phyloP scores from a whole-genome alignment of 176 grass and related monocot genomes.

The Bolboschoenus planiculmis region DNA sequence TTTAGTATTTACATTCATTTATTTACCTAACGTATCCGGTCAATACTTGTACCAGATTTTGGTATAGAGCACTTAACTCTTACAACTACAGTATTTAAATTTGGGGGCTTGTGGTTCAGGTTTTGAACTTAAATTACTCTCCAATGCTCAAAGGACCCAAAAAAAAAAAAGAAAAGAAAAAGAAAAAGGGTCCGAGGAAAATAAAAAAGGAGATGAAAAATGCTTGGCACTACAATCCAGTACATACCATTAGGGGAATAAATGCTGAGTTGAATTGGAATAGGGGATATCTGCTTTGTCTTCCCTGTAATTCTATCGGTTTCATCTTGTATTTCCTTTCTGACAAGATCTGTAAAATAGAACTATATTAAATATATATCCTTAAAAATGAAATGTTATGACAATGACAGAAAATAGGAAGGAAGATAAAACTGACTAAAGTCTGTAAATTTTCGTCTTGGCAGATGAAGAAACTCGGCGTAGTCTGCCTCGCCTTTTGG shows the following conservation, averaged over 20 bases:
- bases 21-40: background rate
- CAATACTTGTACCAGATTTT: background rate
- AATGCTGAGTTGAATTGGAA: conserved; percentile 79
- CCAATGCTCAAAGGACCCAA: background rate
- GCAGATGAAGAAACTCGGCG: conserved; percentile 60
- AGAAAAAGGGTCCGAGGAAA: conserved; percentile 18
- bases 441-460: conserved; percentile 52
- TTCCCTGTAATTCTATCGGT: conserved; percentile 68
- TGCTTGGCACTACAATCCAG: background rate
- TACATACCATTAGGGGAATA: conserved; percentile 52
- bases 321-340: conserved; percentile 73
- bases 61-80: background rate
- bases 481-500: conserved; percentile 37
- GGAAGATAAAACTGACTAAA: conserved; percentile 35
- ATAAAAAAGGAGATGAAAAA: background rate
- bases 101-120: background rate
- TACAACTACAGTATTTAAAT: background rate
- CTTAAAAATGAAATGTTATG: background rate
- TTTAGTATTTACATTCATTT: background rate
- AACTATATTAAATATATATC: background rate
- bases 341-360: conserved; percentile 45
- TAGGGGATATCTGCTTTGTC: conserved; percentile 64
- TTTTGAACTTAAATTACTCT: background rate
- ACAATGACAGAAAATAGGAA: background rate
- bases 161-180: background rate